A percentile compares a stretch with the other conserved stretches of the same genome.
Evolutionary conservation across 2,329 filamentous ascomycete genomes (phyloP).

Genomic region (Acrocalymma vagum): DNA sequence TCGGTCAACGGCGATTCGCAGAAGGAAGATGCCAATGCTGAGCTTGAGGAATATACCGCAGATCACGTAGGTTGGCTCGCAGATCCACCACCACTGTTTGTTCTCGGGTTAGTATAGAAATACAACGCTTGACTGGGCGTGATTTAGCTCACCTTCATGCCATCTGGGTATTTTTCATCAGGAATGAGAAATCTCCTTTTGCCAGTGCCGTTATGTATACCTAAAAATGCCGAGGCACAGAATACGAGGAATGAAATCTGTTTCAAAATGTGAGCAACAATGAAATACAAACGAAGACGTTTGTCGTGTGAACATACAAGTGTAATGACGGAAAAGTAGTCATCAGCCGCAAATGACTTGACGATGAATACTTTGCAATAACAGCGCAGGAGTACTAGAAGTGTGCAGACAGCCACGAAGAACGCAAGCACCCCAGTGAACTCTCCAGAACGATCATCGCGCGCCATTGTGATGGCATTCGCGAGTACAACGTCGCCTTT

Average conservation of each 20-base stretch:
- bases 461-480: too few species aligned
- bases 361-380: constrained; percentile 26
- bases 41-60: constrained; percentile 15
- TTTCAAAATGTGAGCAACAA: background rate
- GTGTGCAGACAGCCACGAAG: constrained; percentile 21
- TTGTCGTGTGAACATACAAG: constrained; percentile 8
- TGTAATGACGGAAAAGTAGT: constrained; percentile 24
- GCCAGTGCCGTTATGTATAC: constrained; percentile 20
- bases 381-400: constrained; percentile 22
- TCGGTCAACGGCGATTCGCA: constrained; percentile 19
- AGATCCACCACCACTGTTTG: constrained; percentile 29
- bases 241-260: constrained; percentile 19
- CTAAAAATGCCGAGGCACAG: constrained; percentile 17
- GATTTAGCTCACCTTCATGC: constrained; percentile 20
- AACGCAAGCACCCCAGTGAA: constrained; percentile 24
- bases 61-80: constrained; percentile 21
- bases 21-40: constrained; percentile 22
- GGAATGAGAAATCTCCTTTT: constrained; percentile 23
- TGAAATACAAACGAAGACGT: too few species aligned
- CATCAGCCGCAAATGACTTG: constrained; percentile 24
- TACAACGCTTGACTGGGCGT: too few species aligned
- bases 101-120: too few species aligned
- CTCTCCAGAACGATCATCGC: constrained; percentile 21
- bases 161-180: constrained; percentile 16
- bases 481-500: too few species aligned